A percentile compares a stretch with the other conserved stretches of the same genome.
Evolutionary conservation across 805 yeast species (phyloP).

Genomic region (Yarrowia bubula): DNA sequence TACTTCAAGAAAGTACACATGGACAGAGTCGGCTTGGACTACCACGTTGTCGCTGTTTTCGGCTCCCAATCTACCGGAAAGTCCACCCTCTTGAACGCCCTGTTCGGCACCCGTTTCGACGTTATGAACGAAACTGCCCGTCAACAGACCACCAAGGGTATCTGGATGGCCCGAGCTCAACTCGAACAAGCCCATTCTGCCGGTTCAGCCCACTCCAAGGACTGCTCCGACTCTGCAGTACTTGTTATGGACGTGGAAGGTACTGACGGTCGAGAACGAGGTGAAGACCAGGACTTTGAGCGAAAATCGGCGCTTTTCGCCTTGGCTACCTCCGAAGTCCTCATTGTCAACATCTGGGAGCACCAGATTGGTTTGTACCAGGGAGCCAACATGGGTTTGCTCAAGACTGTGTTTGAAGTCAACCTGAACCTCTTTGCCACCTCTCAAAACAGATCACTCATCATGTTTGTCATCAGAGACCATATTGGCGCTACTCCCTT

Average conservation of each 20-base stretch:
- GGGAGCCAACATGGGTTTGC: slow-evolving; percentile 94
- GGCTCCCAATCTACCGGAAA: slow-evolving; percentile 98
- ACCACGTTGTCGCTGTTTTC: slow-evolving; percentile 91
- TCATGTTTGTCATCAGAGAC: slow-evolving; percentile 86
- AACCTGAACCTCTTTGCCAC: slow-evolving; percentile 80
- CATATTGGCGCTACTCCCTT: slow-evolving; percentile 85
- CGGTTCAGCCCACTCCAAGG: not conserved
- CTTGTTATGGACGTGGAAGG: slow-evolving; percentile 98
- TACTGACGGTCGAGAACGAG: slow-evolving; percentile 96
- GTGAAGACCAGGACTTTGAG: slow-evolving; percentile 98
- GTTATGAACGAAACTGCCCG: slow-evolving; percentile 87
- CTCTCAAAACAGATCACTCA: slow-evolving; percentile 42
- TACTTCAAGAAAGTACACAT: slow-evolving; percentile 42
- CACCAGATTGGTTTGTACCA: slow-evolving; percentile 95
- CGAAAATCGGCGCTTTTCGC: slow-evolving; percentile 96
- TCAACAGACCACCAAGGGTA: slow-evolving; percentile 88
- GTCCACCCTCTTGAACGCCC: slow-evolving; percentile 80
- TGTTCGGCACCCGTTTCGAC: slow-evolving; percentile 84
- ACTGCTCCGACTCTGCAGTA: slow-evolving; percentile 42
- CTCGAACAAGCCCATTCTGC: not conserved
- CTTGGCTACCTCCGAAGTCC: slow-evolving; percentile 81
- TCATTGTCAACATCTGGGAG: slow-evolving; percentile 95
- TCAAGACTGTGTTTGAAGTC: slow-evolving; percentile 95
- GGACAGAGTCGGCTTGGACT: slow-evolving; percentile 58
- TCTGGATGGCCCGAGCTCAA: slow-evolving; percentile 65